Evolutionary conservation across 2,329 filamentous ascomycete genomes (phyloP).

Genomic region (Diatrype stigma): DNA sequence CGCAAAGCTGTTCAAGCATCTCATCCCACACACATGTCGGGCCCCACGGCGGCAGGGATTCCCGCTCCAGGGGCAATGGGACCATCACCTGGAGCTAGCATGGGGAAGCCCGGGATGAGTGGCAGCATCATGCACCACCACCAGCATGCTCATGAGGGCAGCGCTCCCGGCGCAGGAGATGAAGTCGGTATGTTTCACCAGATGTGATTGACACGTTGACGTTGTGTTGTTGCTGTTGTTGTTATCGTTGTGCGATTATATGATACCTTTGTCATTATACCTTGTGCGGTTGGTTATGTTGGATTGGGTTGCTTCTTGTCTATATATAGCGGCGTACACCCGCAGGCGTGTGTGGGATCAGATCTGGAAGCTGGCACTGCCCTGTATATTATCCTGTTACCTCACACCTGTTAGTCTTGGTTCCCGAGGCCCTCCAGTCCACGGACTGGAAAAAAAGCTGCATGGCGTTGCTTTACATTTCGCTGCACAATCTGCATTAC

Average conservation of each 20-base stretch:
- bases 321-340: conserved; percentile 32
- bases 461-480: conserved; percentile 32
- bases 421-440: conserved; percentile 32
- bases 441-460: conserved; percentile 34
- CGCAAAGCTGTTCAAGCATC: conserved; percentile 66
- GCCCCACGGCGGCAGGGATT: conserved; percentile 62
- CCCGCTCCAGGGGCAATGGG: conserved; percentile 61
- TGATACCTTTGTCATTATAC: conserved; percentile 34
- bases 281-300: conserved; percentile 26
- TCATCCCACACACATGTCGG: conserved; percentile 62
- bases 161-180: conserved; percentile 63
- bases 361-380: conserved; percentile 36
- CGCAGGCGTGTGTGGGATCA: conserved; percentile 34
- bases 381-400: conserved; percentile 53
- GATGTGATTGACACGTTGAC: conserved; percentile 64
- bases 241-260: conserved; percentile 29
- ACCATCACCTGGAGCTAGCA: conserved; percentile 47
- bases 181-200: conserved; percentile 99
- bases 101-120: conserved; percentile 65
- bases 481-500: conserved; percentile 32
- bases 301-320: conserved; percentile 27
- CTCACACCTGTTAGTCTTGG: conserved; percentile 32
- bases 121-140: conserved; percentile 71
- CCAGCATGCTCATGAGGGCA: conserved; percentile 63
- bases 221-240: conserved; percentile 36